These are phyloP conservation scores for Lentithecium fluviatile DNA, from an alignment of 495 filamentous ascomycete genomes.

Conservation along the genomic window DNA sequence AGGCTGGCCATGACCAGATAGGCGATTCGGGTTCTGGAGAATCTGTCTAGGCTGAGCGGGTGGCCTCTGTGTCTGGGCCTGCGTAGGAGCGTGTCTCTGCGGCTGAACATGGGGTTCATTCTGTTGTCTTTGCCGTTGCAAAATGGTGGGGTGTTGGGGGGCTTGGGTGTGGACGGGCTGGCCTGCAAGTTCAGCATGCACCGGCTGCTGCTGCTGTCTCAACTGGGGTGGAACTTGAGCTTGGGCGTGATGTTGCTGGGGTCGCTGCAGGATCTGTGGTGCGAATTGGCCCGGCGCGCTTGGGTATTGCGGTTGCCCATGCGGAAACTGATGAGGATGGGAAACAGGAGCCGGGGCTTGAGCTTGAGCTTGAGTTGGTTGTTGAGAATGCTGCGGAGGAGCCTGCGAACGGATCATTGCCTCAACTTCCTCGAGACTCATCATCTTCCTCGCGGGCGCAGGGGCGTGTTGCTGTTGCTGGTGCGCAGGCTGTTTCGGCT, in stretches of 20 bases:
- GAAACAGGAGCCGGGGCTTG: conserved; percentile 5
- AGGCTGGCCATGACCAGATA: conserved; percentile 41
- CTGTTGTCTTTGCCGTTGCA: conserved; percentile 50
- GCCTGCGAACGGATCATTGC: conserved; percentile 77
- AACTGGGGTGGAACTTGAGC: conserved; percentile 20
- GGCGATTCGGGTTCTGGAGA: conserved; percentile 51
- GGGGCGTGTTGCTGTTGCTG: conserved; percentile 9
- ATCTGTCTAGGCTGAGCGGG: conserved; percentile 48
- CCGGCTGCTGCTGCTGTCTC: conserved; percentile 18
- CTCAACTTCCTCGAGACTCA: conserved; percentile 97
- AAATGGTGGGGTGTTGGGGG: conserved; percentile 49
- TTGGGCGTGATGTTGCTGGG: conserved; percentile 29
- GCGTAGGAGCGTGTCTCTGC: conserved; percentile 31
- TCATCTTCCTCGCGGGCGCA: conserved; percentile 64
- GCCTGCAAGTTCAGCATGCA: conserved; percentile 34
- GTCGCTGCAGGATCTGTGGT: conserved; percentile 45
- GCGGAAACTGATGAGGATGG: conserved; percentile 21
- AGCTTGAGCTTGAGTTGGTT: conserved; percentile 31
- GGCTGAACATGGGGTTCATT: conserved; percentile 34
- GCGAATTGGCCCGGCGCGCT: conserved; percentile 14
- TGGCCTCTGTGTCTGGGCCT: conserved; percentile 46
- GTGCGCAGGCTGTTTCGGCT: conserved; percentile 55
- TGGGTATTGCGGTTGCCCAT: conserved; percentile 16
- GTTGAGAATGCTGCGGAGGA: conserved; percentile 33
- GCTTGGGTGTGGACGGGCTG: conserved; percentile 44